Percentiles rank a stretch among this genome's conserved stretches.
These are phyloP conservation scores for Tylopilus orsonianus DNA, from an alignment of 1,284 basidiomycete species.

Conservation along the genomic window DNA sequence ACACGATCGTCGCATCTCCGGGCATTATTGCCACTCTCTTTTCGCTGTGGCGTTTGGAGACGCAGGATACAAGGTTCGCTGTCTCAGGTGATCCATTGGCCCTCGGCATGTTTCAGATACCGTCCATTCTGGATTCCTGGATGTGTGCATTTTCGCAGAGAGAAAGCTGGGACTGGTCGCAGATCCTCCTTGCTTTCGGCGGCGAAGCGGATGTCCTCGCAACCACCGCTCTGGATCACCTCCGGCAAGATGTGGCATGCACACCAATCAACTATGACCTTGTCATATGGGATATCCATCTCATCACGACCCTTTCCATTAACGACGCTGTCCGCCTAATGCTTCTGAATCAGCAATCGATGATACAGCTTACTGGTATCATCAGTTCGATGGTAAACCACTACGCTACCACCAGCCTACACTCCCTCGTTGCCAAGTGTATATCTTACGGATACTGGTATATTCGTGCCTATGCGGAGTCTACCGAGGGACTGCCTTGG, in stretches of 20 bases:
- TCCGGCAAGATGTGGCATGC: conserved; percentile 23
- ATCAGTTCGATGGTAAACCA: conserved; percentile 15
- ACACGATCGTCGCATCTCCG: conserved; percentile 19
- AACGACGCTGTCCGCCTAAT: conserved; percentile 27
- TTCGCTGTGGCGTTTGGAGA: conserved; percentile 31
- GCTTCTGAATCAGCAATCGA: conserved; percentile 27
- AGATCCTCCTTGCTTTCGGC: conserved; percentile 26
- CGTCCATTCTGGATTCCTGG: conserved; percentile 28
- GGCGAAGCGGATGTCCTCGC: conserved; percentile 23
- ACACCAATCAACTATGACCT: conserved; percentile 29
- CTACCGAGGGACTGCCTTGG: conserved; percentile 31
- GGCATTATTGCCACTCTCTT: conserved; percentile 27
- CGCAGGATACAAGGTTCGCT: conserved; percentile 22
- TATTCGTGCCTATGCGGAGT: conserved; percentile 29
- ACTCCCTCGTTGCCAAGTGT: conserved; percentile 21
- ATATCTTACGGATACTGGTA: conserved; percentile 35
- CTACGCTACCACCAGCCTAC: conserved; percentile 9
- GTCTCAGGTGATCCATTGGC: conserved; percentile 4
- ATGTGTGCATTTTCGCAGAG: conserved; percentile 27
- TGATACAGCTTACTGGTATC: conserved; percentile 21
- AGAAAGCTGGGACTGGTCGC: conserved; percentile 31
- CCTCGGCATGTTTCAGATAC: conserved; percentile 4
- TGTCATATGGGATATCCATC: conserved; percentile 33
- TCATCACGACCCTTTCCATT: conserved; percentile 30
- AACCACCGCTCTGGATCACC: conserved; percentile 27